phyloP scores from a whole-genome alignment of 1,139 yeast species.

The Taphrina communis region DNA sequence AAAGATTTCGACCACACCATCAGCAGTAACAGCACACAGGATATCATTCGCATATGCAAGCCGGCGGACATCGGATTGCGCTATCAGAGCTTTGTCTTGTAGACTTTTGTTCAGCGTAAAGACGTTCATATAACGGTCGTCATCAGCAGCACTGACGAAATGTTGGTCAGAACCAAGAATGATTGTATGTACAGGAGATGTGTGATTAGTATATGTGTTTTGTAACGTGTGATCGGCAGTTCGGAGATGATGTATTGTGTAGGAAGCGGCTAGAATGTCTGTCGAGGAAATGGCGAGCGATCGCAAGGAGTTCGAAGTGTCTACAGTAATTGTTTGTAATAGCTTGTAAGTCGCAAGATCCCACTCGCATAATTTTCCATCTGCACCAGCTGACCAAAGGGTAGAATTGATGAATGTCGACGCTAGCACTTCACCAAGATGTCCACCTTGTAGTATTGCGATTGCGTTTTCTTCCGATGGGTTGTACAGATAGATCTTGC shows the following conservation, averaged over 20 bases:
- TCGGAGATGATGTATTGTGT: slow-evolving; percentile 52
- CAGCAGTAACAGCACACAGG: slow-evolving; percentile 67
- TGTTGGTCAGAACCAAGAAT: slow-evolving; percentile 47
- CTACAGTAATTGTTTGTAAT: slow-evolving; percentile 29
- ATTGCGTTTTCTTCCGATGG: slow-evolving; percentile 68
- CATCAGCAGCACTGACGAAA: slow-evolving; percentile 71
- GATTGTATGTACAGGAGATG: slow-evolving; percentile 64
- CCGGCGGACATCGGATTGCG: slow-evolving; percentile 65
- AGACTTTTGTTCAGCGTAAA: slow-evolving; percentile 56
- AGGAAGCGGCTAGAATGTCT: slow-evolving; percentile 49
- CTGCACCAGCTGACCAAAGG: slow-evolving; percentile 68
- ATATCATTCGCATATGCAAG: slow-evolving; percentile 55
- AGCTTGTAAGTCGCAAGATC: slow-evolving; percentile 53
- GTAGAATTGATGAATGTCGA: slow-evolving; percentile 58
- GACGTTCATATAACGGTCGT: slow-evolving; percentile 79
- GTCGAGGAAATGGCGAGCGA: slow-evolving; percentile 56
- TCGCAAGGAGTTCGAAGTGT: slow-evolving; percentile 47
- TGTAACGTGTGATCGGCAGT: slow-evolving; percentile 53
- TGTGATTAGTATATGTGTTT: slow-evolving; percentile 71
- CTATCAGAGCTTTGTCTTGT: slow-evolving; percentile 63
- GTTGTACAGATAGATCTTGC: slow-evolving; percentile 68
- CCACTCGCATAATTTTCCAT: slow-evolving; percentile 71
- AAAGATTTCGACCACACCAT: slow-evolving; percentile 69
- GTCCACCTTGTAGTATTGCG: slow-evolving; percentile 60
- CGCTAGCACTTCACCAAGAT: slow-evolving; percentile 58